Evolutionary conservation across 805 yeast species (phyloP).

Genomic region (Dipodascus albidus): DNA sequence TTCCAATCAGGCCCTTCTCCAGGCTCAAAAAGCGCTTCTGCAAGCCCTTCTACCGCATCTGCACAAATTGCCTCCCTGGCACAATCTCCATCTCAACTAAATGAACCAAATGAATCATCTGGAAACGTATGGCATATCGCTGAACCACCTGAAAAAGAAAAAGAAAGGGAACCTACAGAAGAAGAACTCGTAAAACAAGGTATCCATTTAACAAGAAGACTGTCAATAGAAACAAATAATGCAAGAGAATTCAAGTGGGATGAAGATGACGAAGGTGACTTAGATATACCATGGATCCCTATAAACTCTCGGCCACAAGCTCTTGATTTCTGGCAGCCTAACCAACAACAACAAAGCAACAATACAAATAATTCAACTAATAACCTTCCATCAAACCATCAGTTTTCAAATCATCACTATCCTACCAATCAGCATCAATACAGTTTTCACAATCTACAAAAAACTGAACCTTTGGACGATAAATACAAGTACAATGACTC

Average conservation of each 20-base stretch:
- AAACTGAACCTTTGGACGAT: conserved; percentile 3
- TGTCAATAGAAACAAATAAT: conserved; percentile 15
- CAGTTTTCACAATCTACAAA: background rate
- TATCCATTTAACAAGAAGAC: conserved; percentile 24
- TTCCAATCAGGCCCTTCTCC: conserved; percentile 4
- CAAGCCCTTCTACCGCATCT: conserved; percentile 8
- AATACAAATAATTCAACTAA: background rate
- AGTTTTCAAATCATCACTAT: background rate
- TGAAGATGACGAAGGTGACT: conserved; percentile 29
- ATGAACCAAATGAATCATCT: too few species aligned
- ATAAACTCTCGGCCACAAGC: background rate
- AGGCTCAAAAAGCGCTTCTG: conserved; percentile 11
- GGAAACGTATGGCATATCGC: conserved; percentile 15
- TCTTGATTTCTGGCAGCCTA: background rate
- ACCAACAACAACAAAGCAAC: background rate
- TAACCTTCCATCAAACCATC: background rate
- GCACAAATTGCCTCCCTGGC: background rate
- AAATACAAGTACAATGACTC: conserved; percentile 16
- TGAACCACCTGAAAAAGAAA: conserved; percentile 4
- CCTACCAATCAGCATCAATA: background rate
- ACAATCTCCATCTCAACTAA: background rate
- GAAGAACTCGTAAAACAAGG: conserved; percentile 27
- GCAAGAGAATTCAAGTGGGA: conserved; percentile 26
- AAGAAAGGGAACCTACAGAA: conserved; percentile 17
- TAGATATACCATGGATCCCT: conserved; percentile 19